Evolutionary conservation across 148 eudicot species (phyloP).

Genomic region (Rhododendron simsii): DNA sequence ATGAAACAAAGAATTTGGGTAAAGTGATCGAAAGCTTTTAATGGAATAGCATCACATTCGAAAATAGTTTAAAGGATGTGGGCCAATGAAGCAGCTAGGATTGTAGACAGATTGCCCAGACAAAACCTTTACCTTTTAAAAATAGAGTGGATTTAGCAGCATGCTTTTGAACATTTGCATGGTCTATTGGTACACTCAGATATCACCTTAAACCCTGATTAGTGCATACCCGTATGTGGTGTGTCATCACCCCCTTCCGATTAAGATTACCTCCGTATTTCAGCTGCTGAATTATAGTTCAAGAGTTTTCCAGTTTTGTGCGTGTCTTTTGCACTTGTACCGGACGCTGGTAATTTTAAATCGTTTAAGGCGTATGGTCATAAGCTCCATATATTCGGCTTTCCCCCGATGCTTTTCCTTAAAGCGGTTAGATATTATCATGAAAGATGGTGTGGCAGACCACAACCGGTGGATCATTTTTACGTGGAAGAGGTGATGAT

Average conservation of each 20-base stretch:
- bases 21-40: neutral
- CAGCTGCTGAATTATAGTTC: neutral
- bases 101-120: neutral
- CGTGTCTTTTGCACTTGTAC: neutral
- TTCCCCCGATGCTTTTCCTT: neutral
- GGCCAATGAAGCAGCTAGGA: neutral
- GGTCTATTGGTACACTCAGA: neutral
- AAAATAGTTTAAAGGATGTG: neutral
- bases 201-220: neutral
- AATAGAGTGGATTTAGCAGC: neutral
- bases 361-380: neutral
- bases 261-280: neutral
- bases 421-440: neutral
- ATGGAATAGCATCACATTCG: neutral
- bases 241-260: neutral
- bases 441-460: neutral
- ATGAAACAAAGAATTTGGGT: neutral
- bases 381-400: neutral
- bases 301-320: neutral
- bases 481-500: neutral
- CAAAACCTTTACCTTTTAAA: neutral
- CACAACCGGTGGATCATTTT: neutral
- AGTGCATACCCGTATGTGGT: neutral
- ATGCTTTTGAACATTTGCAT: neutral
- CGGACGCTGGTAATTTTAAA: neutral